Conservation (phyloP, 805 yeast genomes). For the Ogataea methylovora region DNA sequence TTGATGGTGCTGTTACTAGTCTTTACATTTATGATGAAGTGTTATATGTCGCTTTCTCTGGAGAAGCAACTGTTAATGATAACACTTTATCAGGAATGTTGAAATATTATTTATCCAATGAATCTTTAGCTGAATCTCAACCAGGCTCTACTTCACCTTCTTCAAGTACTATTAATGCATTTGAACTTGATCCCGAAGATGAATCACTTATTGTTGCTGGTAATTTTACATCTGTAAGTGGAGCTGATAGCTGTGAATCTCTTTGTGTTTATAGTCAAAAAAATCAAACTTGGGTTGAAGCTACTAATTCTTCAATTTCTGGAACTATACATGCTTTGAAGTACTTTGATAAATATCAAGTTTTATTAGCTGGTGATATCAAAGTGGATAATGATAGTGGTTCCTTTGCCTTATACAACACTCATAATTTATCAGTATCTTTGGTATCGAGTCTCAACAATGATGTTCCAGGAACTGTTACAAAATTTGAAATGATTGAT, state of each 20-base stretch:
- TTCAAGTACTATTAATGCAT: constrained; percentile 31
- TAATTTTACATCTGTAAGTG: constrained; percentile 50
- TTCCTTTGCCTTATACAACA: constrained; percentile 49
- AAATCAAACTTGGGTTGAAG: constrained; percentile 46
- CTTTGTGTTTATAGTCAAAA: constrained; percentile 60
- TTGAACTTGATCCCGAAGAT: constrained; percentile 31
- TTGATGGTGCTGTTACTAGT: constrained; percentile 15
- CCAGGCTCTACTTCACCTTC: constrained; percentile 25
- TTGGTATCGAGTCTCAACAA: constrained; percentile 12
- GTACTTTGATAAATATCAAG: constrained; percentile 31
- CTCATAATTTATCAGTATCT: constrained; percentile 28
- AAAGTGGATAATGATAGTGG: constrained; percentile 23
- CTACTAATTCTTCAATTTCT: constrained; percentile 22
- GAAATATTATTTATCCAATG: too few relatives aligned
- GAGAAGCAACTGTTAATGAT: constrained; percentile 17
- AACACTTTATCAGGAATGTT: constrained; percentile 36
- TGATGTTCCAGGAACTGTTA: constrained; percentile 26
- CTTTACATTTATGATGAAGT: constrained; percentile 30
- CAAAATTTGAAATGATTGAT: constrained; percentile 31
- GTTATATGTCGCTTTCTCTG: constrained; percentile 41
- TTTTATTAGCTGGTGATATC: constrained; percentile 47
- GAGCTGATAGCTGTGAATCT: constrained; percentile 36
- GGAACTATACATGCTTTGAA: constrained; percentile 53
- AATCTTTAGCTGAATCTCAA: too few relatives aligned
- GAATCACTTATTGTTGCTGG: constrained; percentile 65